phyloP scores from a whole-genome alignment of 169 alveolate species.

The Sarcocystis neurona region DNA sequence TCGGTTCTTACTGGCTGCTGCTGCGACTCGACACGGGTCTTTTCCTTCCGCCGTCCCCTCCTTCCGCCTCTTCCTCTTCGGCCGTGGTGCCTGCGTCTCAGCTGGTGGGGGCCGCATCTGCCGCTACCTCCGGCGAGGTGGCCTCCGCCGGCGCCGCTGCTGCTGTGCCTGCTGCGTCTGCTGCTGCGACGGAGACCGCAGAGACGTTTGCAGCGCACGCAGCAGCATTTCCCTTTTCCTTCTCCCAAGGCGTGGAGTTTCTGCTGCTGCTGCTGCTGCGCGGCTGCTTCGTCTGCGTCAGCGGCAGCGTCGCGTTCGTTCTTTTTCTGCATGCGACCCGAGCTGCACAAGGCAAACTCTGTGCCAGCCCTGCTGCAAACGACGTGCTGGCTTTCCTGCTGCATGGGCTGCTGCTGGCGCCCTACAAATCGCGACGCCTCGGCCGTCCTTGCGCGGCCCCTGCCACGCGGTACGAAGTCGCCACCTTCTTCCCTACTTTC shows the following conservation, averaged over 20 bases:
- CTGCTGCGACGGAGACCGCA: slow-evolving; percentile 46
- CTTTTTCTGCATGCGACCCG: slow-evolving; percentile 55
- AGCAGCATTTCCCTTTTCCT: too few relatives aligned
- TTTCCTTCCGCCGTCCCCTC: not conserved
- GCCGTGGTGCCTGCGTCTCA: not conserved
- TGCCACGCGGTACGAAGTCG: not conserved
- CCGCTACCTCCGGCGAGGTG: not conserved
- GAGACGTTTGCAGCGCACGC: slow-evolving; percentile 45
- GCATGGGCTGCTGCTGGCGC: slow-evolving; percentile 55
- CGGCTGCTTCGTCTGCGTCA: not conserved
- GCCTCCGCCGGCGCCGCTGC: slow-evolving; percentile 39
- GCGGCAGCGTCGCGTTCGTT: slow-evolving; percentile 41
- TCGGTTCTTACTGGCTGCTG: too few relatives aligned
- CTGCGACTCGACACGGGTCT: too few relatives aligned
- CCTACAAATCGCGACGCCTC: slow-evolving; percentile 58
- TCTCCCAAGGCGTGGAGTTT: too few relatives aligned
- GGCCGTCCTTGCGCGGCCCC: not conserved
- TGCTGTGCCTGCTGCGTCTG: slow-evolving; percentile 41
- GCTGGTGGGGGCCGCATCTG: slow-evolving; percentile 34
- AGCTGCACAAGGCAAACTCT: slow-evolving; percentile 65
- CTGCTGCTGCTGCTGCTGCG: slow-evolving; percentile 41
- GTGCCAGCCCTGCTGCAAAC: slow-evolving; percentile 21
- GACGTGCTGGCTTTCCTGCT: slow-evolving; percentile 46
- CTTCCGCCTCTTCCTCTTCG: not conserved
- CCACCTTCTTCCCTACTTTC: too few relatives aligned